These are phyloP conservation scores for Candida morakotiae DNA, from an alignment of 805 yeast genomes.

Conservation along the genomic window DNA sequence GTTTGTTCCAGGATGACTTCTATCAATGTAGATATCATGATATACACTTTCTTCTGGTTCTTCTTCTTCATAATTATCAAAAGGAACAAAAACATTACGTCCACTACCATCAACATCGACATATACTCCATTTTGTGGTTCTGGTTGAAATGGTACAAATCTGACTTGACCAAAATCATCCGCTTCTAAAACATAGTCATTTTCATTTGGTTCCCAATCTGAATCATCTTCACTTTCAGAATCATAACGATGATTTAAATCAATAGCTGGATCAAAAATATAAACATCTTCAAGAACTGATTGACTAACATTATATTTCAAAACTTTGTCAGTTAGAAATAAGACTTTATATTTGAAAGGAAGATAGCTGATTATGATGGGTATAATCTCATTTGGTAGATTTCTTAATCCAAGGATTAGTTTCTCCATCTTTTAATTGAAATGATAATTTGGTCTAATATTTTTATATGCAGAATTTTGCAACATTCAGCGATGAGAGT, in stretches of 20 bases:
- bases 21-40: background rate
- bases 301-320: background rate
- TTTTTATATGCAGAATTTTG: too few relatives aligned
- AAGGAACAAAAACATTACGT: background rate
- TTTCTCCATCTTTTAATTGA: too few relatives aligned
- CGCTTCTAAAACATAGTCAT: background rate
- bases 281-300: background rate
- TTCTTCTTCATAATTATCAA: background rate
- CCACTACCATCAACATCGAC: background rate
- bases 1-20: background rate
- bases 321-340: background rate
- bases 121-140: background rate
- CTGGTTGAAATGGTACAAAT: background rate
- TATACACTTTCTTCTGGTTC: background rate
- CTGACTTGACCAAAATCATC: background rate
- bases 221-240: background rate
- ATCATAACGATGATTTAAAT: background rate
- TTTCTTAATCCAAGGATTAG: background rate
- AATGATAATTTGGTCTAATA: too few relatives aligned
- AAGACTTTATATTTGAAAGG: background rate
- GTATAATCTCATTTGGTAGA: background rate
- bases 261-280: too few relatives aligned
- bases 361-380: background rate
- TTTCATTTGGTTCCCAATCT: constrained; percentile 1
- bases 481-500: too few relatives aligned